phyloP scores from a whole-genome alignment of 371 early-diverging fungal species.

The Actinomortierella wolfii region DNA sequence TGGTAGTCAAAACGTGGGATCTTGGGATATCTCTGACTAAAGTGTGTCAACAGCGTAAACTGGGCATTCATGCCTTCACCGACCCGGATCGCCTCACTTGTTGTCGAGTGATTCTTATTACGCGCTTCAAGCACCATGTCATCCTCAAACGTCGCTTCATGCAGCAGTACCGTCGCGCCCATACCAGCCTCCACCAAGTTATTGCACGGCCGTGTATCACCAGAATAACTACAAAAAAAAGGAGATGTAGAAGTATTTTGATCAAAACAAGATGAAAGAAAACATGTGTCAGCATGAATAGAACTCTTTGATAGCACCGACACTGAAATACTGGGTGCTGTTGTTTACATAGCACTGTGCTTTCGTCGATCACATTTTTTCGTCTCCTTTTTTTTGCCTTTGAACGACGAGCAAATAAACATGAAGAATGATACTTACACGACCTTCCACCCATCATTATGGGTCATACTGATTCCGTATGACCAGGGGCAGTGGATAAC shows the following conservation, averaged over 20 bases:
- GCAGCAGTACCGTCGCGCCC: slow-evolving; percentile 84
- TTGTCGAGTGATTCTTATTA: slow-evolving; percentile 90
- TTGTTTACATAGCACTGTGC: no score
- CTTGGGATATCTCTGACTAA: slow-evolving; percentile 96
- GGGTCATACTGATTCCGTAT: slow-evolving; percentile 75
- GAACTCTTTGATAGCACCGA: no score
- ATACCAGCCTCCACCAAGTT: slow-evolving; percentile 76
- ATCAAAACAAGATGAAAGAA: no score
- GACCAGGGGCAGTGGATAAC: slow-evolving; percentile 85
- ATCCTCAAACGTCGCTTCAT: slow-evolving; percentile 97
- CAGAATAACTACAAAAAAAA: slow-evolving; percentile 65
- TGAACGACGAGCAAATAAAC: no score
- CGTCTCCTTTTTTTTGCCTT: no score
- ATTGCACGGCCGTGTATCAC: slow-evolving; percentile 94
- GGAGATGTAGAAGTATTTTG: no score
- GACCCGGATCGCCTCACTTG: slow-evolving; percentile 87
- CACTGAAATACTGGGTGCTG: no score
- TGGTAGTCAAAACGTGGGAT: slow-evolving; percentile 5
- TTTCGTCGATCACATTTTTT: no score
- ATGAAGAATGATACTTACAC: slow-evolving; percentile 47
- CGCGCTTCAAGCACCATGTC: slow-evolving; percentile 81
- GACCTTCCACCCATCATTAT: slow-evolving; percentile 68
- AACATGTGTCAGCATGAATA: no score
- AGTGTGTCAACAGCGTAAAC: slow-evolving; percentile 93
- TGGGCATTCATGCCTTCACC: slow-evolving; percentile 82